Evolutionary conservation across 164 flowering plant genomes (phyloP).

Genomic region (Tinospora cordifolia): DNA sequence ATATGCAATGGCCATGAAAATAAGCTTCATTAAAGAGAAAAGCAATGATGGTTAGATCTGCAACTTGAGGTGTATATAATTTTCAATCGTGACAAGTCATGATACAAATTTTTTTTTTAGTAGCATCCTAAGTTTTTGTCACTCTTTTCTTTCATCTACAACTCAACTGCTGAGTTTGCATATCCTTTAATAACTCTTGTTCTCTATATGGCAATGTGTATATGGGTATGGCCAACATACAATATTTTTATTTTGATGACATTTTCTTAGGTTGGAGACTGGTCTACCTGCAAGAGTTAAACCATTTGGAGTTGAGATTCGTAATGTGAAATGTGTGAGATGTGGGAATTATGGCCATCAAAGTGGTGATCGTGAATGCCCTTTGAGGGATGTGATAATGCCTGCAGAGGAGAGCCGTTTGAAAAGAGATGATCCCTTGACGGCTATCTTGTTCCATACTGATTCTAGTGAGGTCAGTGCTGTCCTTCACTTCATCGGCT

Average conservation of each 20-base stretch:
- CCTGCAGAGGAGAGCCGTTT: slow-evolving; percentile 87
- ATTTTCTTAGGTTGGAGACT: slow-evolving; percentile 64
- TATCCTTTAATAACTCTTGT: neutral
- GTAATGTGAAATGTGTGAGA: slow-evolving; percentile 91
- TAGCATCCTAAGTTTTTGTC: too few relatives aligned
- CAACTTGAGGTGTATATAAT: too few relatives aligned
- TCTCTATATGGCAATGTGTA: neutral
- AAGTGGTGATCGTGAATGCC: slow-evolving; percentile 99
- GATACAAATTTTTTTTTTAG: too few relatives aligned
- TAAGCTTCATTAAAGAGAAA: too few relatives aligned
- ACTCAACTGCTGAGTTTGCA: neutral
- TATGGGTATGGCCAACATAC: neutral
- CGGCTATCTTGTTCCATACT: slow-evolving; percentile 69
- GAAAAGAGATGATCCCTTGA: slow-evolving; percentile 95
- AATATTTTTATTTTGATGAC: neutral
- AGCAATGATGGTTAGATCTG: too few relatives aligned
- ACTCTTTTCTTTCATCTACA: neutral
- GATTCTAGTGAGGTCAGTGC: slow-evolving; percentile 64
- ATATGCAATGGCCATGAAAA: too few relatives aligned
- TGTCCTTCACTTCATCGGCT: neutral
- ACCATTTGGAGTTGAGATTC: slow-evolving; percentile 90
- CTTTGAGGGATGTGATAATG: slow-evolving; percentile 83
- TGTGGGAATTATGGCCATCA: slow-evolving; percentile 96
- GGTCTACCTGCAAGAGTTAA: slow-evolving; percentile 69
- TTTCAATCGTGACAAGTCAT: too few relatives aligned